Evolutionary conservation across 140 eudicot species (phyloP), one percentile per base, ranked within the genome.

Genomic region (Anethum foeniculum): DNA sequence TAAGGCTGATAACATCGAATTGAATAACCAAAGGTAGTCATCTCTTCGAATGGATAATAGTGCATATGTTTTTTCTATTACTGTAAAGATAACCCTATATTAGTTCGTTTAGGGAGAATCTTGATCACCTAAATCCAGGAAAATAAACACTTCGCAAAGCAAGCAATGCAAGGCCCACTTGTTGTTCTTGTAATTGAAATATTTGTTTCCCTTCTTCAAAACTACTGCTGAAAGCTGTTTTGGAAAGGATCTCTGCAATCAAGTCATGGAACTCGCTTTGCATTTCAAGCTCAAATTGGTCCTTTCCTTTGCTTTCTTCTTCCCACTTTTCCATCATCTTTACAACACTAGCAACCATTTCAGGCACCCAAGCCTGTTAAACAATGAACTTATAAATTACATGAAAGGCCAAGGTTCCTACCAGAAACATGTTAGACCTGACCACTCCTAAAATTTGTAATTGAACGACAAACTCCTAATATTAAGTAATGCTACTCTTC

Each of bases 211-310:
- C 98, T 76, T 91, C 90, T 7, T 80, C 86, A 58, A 85, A 91
- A 56, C 88, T 88, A 83, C 98, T 93, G 49, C 98, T 97, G 4
- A 93, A 93, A 52, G 96, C 97, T 28, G 97, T 90, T 25, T 89
- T 83, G 0, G 97, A 93, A 79, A 93, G 88, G 43, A 91, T 84
- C 64, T 93, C 96, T 2, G 93, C 98, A 0, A 93, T 88, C 69
- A 93, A 86, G 27, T 86, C 77, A 54, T 90, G 90, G 79, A 91
- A 83, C 52, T 89, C 90, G 48, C 80, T 88, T 79, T 88, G 88
- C 52, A 90, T 86, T 41, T 93, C 96, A 8, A 93, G 25, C 86
- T 93, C 96, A 14, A 86, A 76, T 48, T 87, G 86, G 0, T 52
- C 79, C 19, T 60, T 84, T 18, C 44, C 89, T 58, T 81, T 80